Percentiles rank a stretch among this genome's conserved stretches.
phyloP scores from a whole-genome alignment of 2,329 filamentous ascomycete genomes.

The Hymenoscyphus fraxineus region DNA sequence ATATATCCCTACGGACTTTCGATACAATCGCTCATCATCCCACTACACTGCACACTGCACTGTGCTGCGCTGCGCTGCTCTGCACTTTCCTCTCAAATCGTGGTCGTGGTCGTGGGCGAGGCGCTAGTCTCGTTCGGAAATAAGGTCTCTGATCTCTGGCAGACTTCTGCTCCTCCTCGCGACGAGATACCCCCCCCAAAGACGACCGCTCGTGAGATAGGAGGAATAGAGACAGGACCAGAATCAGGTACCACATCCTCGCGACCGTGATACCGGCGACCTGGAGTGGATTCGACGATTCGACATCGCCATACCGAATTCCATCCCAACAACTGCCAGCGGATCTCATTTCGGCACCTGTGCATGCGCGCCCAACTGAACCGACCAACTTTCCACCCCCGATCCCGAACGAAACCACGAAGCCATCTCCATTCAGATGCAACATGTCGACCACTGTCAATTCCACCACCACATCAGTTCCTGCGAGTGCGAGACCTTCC shows the following conservation, averaged over 20 bases:
- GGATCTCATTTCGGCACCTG: neutral
- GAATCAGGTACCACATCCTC: neutral
- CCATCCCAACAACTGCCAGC: neutral
- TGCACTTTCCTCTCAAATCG: constrained; percentile 1
- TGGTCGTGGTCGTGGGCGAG: neutral
- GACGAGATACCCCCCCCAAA: no score
- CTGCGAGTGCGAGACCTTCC: constrained; percentile 31
- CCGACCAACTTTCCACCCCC: neutral
- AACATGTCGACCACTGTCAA: constrained; percentile 36
- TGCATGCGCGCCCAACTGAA: constrained; percentile 14
- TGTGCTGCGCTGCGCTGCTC: neutral
- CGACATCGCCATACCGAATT: neutral
- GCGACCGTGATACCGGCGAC: neutral
- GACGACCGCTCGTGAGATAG: no score
- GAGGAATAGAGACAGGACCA: no score
- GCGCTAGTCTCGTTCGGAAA: constrained; percentile 15
- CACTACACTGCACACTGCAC: neutral
- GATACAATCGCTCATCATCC: no score
- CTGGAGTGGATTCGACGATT: neutral
- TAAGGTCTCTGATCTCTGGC: constrained; percentile 5
- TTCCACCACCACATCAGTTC: constrained; percentile 38
- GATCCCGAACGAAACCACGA: constrained; percentile 15
- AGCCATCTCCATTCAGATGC: constrained; percentile 8
- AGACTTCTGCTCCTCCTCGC: no score
- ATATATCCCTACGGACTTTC: no score